A percentile compares a stretch with the other conserved stretches of the same genome.
Evolutionary conservation across 2,329 filamentous ascomycete genomes (phyloP).

Genomic region (Cryphonectria japonica): DNA sequence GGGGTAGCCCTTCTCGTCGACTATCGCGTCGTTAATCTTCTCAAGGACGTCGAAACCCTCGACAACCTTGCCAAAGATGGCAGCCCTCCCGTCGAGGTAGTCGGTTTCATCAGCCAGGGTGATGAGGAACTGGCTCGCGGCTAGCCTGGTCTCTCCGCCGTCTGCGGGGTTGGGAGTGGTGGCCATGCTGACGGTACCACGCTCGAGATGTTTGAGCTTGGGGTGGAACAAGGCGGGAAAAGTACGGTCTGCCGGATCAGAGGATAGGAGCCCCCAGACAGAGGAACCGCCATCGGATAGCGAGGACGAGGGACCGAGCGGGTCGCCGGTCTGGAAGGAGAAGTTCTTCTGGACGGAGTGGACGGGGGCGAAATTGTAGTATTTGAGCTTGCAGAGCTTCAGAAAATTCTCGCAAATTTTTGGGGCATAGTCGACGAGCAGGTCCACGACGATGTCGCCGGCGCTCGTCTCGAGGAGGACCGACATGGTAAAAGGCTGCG

Average conservation of each 20-base stretch:
- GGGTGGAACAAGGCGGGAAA: slow-evolving; percentile 85
- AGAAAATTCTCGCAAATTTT: slow-evolving; percentile 97
- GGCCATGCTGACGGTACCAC: slow-evolving; percentile 97
- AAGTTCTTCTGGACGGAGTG: slow-evolving; percentile 94
- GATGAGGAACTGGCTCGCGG: slow-evolving; percentile 91
- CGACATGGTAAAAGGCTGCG: slow-evolving; percentile 64
- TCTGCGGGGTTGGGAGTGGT: slow-evolving; percentile 77
- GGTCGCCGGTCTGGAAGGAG: slow-evolving; percentile 95
- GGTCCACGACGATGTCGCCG: slow-evolving; percentile 93
- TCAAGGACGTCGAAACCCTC: slow-evolving; percentile 94
- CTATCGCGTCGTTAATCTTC: slow-evolving; percentile 88
- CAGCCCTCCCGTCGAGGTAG: slow-evolving; percentile 89
- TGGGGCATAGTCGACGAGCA: slow-evolving; percentile 85
- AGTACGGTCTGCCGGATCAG: slow-evolving; percentile 67
- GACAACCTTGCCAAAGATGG: slow-evolving; percentile 92
- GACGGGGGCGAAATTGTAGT: slow-evolving; percentile 96
- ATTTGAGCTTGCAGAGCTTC: slow-evolving; percentile 98
- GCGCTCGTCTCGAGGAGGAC: slow-evolving; percentile 91
- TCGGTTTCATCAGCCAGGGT: slow-evolving; percentile 89
- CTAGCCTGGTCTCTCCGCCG: slow-evolving; percentile 74
- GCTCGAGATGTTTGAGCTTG: slow-evolving; percentile 85
- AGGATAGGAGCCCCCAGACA: slow-evolving; percentile 84
- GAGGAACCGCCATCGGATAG: slow-evolving; percentile 91
- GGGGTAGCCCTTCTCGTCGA: slow-evolving; percentile 83
- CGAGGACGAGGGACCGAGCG: slow-evolving; percentile 80